Evolutionary conservation across 192 early-diverging fungal genomes (phyloP), one percentile per base, ranked within the genome.

Genomic region (Coemansia sp.): DNA sequence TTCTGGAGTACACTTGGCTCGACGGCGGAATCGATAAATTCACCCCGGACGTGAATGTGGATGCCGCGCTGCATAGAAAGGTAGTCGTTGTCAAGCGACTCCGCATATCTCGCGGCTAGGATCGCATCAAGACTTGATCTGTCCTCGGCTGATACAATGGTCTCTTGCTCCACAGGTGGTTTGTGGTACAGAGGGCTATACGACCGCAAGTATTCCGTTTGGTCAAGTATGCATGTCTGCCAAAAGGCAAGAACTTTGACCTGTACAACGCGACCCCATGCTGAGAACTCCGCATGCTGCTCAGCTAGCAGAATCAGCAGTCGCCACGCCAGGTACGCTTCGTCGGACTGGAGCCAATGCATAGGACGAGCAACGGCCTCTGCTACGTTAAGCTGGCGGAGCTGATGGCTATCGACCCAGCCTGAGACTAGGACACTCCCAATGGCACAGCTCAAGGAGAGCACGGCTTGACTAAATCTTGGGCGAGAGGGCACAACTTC

Each of bases 281-380:
- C 22, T 7, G 67, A 20, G 10, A 61, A 55, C 38, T 67, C 59
- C 3, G 68, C 34, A 10, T 63, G 49, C 61, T 38, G 70, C 22
- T 49, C 55, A 7, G 59, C 61, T 8, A 66, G 13, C 46, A 80
- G 27, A 24, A 57, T 52, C 18, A 73, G 18, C 40, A 80, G 57
- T 1, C 74, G 66, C 78, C 78, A 80, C 20, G 63, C 74, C 13
- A 80, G 11, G 46, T 80, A 80, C 27, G 74, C 70, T 29, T 80
- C 74, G 36, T 80, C 78, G 27, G 62, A 11, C 31, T 76, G 67
- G n/a, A 80, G 74, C 43, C 47, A 66, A 4, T 33, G 40, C 41
- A 79, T 62, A n/a, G 72, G n/a, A 13, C 31, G 52, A 5, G 60
- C 63, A 41, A 79, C 65, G n/a, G 31, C 16, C 7, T 44, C 41